Conservation (phyloP, 2,329 filamentous ascomycete species). For the Aureobasidium melanogenum region DNA sequence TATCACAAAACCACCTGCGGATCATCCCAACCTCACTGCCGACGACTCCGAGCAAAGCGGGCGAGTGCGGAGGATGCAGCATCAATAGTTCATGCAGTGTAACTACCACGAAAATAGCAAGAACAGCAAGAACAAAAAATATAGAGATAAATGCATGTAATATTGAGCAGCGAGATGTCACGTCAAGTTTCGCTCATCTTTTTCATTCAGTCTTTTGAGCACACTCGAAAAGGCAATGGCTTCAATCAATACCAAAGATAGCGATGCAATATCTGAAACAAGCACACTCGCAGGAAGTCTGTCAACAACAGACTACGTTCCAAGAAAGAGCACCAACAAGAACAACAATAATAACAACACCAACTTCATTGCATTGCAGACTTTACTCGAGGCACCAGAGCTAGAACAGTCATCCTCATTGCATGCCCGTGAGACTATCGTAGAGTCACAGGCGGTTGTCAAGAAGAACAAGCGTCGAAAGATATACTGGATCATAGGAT, state of each 20-base stretch:
- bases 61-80: background rate
- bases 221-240: background rate
- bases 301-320: background rate
- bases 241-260: background rate
- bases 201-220: background rate
- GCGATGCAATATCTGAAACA: background rate
- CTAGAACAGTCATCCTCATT: background rate
- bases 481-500: background rate
- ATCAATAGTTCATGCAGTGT: background rate
- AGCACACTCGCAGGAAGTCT: background rate
- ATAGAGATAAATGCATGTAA: background rate
- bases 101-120: background rate
- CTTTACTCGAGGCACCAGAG: background rate
- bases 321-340: background rate
- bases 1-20: background rate
- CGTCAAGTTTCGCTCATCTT: background rate
- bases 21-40: background rate
- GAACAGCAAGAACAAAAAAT: too few species aligned
- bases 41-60: background rate
- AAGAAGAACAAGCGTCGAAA: background rate
- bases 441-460: background rate
- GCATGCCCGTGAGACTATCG: background rate
- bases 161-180: background rate
- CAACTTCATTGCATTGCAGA: background rate
- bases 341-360: background rate